Percentiles rank a stretch among this genome's conserved stretches.
These are phyloP conservation scores for Beauveria pseudobassiana DNA, from an alignment of 2,329 filamentous ascomycete species.

Conservation along the genomic window DNA sequence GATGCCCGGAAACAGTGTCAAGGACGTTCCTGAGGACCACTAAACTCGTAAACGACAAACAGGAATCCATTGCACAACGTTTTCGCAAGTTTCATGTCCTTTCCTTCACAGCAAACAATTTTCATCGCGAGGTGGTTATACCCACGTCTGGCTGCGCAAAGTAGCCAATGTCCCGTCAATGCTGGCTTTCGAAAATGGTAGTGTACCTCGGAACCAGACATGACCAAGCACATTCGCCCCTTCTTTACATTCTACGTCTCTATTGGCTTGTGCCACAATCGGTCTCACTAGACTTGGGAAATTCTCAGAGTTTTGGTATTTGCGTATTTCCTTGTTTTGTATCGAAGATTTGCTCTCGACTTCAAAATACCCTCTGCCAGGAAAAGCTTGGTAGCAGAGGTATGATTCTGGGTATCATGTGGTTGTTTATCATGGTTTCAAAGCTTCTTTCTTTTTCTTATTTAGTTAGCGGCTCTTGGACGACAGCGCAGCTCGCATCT, in stretches of 20 bases:
- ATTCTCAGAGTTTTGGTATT: background rate
- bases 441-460: background rate
- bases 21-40: conserved; percentile 26
- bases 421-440: background rate
- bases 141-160: background rate
- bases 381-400: background rate
- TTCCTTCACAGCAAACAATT: background rate
- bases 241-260: background rate
- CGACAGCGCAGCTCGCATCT: conserved; percentile 46
- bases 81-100: background rate
- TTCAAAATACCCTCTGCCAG: background rate
- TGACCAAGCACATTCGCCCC: background rate
- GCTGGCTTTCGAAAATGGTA: conserved; percentile 2
- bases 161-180: background rate
- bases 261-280: background rate
- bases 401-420: background rate
- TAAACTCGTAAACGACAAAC: conserved; percentile 8
- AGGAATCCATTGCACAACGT: background rate
- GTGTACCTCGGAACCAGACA: background rate
- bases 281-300: background rate
- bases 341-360: background rate
- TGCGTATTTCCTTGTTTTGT: background rate
- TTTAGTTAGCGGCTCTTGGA: conserved; percentile 23
- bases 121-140: background rate
- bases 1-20: conserved; percentile 30